Evolutionary conservation across 495 filamentous ascomycete genomes (phyloP).

Genomic region (Penicillium soppii): DNA sequence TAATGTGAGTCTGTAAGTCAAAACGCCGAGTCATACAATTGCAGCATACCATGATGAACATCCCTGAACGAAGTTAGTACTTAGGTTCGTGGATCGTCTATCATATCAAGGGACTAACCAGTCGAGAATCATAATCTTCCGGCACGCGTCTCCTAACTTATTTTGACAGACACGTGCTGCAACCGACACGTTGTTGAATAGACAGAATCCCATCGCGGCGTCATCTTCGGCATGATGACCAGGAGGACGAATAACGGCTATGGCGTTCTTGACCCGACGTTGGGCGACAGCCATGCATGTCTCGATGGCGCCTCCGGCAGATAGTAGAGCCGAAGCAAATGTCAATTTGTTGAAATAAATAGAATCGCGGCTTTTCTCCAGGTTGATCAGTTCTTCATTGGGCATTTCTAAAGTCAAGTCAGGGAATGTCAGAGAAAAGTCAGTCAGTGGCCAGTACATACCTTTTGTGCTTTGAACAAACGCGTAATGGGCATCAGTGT

Average conservation of each 20-base stretch:
- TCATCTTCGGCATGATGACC: conserved; percentile 92
- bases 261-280: conserved; percentile 83
- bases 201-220: conserved; percentile 85
- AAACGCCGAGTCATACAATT: not conserved
- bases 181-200: conserved; percentile 96
- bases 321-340: conserved; percentile 74
- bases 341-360: conserved; percentile 86
- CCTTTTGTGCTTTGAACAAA: conserved; percentile 67
- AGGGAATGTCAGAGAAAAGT: conserved; percentile 2
- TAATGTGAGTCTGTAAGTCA: conserved; percentile 15
- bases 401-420: conserved; percentile 38
- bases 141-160: conserved; percentile 71
- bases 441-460: conserved; percentile 20
- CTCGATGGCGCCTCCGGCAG: conserved; percentile 94
- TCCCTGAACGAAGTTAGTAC: conserved; percentile 48
- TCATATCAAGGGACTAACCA: conserved; percentile 63
- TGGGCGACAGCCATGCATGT: conserved; percentile 81
- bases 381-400: conserved; percentile 61
- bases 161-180: conserved; percentile 79
- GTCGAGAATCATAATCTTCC: conserved; percentile 89
- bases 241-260: conserved; percentile 91
- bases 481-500: conserved; percentile 69
- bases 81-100: not conserved
- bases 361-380: conserved; percentile 71
- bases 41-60: conserved; percentile 58